phyloP scores from a whole-genome alignment of 768 basidiomycete genomes.

The Boletus subcaerulescens region DNA sequence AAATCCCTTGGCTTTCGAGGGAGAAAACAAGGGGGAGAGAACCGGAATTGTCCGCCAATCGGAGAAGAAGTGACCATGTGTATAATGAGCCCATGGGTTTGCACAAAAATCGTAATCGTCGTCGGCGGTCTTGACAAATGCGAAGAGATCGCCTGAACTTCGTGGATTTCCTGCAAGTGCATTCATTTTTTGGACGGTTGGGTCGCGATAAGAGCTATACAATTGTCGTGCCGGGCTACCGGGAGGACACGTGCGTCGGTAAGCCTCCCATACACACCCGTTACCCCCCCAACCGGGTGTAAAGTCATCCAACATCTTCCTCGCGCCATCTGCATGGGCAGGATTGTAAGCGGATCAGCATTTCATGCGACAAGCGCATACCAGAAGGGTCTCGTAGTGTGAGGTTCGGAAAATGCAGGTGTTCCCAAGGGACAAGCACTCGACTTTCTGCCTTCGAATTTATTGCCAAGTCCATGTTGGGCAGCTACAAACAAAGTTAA shows the following conservation, averaged over 20 bases:
- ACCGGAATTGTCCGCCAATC: constrained; percentile 90
- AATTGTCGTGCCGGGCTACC: constrained; percentile 76
- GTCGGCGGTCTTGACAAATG: constrained; percentile 62
- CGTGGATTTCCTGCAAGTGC: constrained; percentile 25
- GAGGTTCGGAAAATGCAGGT: constrained; percentile 67
- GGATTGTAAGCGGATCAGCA: not conserved
- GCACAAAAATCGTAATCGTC: constrained; percentile 73
- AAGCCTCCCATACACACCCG: constrained; percentile 92
- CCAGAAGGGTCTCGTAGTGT: constrained; percentile 43
- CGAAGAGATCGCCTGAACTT: constrained; percentile 51
- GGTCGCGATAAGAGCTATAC: constrained; percentile 69
- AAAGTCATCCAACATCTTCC: constrained; percentile 61
- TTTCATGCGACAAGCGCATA: constrained; percentile 10
- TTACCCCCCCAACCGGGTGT: constrained; percentile 80
- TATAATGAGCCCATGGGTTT: constrained; percentile 77
- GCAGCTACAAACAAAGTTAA: constrained; percentile 50
- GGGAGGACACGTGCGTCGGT: constrained; percentile 87
- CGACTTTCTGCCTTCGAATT: constrained; percentile 94
- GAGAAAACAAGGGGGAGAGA: constrained; percentile 93
- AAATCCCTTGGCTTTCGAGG: constrained; percentile 82
- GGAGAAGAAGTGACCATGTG: constrained; percentile 95
- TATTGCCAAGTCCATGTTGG: constrained; percentile 93
- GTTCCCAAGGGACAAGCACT: constrained; percentile 91
- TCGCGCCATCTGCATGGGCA: constrained; percentile 42
- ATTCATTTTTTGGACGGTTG: constrained; percentile 30